Evolutionary conservation across 2,329 filamentous ascomycete genomes (phyloP), one percentile per base, ranked within the genome.

Genomic region (Trichoderma breve): DNA sequence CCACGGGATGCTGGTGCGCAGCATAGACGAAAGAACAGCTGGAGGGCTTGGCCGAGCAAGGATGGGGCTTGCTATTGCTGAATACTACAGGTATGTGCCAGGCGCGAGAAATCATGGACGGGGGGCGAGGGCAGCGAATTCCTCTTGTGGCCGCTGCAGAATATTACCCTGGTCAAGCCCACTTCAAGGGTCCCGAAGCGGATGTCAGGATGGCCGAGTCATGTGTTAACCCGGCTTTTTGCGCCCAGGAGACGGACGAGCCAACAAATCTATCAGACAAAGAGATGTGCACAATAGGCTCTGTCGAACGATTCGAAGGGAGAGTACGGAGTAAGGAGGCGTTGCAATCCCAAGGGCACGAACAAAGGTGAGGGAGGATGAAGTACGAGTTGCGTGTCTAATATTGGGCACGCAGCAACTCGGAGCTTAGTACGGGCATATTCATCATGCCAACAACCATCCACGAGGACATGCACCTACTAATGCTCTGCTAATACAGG

Each of bases 151-250:
- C 28, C 36, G 15, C 61, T 24, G 64, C 47, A 53, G 57, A 62
- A 34, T 61, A 53, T 62, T 21, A 70, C 67, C 67, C 67, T 53
- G 28, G 57, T 61, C 57, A 43, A 51, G 66, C n/a, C 67, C 67
- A 62, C 67, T 70, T 62, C 67, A 47, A 70, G 57, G 39, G 36
- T 43, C 66, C 66, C 55, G 30, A 61, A 61, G 65, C 65, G 66
- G 66, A 61, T 62, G 67, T 47, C 30, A 62, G 30, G 39, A 62
- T 30, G 28, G 15, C 67, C 67, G 67, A 70, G 67, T 70, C 67
- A 70, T 61, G 67, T 51, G 58, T 70, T 70, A 70, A 58, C 36
- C 24, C 67, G 21, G 67, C 67, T 47, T 62, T 62, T 70, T 62
- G 67, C 67, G 67, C 67, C 67, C 57, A 70, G 57, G 67, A 62